Evolutionary conservation across 1,284 basidiomycete genomes (phyloP).

Genomic region (Sanguinoderma infundibulare): DNA sequence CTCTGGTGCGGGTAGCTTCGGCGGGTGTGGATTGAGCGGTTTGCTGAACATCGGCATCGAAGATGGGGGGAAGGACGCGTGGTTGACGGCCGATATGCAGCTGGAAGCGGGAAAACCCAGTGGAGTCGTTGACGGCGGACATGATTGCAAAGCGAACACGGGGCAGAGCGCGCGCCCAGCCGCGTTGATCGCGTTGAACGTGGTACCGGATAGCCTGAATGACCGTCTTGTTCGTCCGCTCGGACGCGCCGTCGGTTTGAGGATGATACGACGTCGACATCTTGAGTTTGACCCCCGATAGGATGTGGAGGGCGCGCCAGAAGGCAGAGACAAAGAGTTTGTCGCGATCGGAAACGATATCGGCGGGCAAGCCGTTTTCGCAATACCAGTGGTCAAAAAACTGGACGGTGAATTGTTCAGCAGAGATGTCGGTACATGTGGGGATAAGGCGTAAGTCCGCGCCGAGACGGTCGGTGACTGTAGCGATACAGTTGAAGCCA

Average conservation of each 20-base stretch:
- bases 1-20: not conserved
- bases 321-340: slow-evolving; percentile 44
- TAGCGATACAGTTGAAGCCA: slow-evolving; percentile 41
- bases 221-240: slow-evolving; percentile 30
- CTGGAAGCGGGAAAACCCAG: slow-evolving; percentile 41
- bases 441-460: slow-evolving; percentile 42
- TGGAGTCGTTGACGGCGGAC: slow-evolving; percentile 39
- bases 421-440: slow-evolving; percentile 31
- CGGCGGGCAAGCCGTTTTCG: slow-evolving; percentile 42
- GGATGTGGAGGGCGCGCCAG: slow-evolving; percentile 42
- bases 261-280: slow-evolving; percentile 52
- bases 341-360: slow-evolving; percentile 42
- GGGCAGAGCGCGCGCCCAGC: slow-evolving; percentile 45
- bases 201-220: slow-evolving; percentile 41
- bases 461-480: slow-evolving; percentile 42
- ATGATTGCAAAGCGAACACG: slow-evolving; percentile 44
- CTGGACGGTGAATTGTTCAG: slow-evolving; percentile 35
- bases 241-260: slow-evolving; percentile 35
- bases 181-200: slow-evolving; percentile 43
- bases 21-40: not conserved
- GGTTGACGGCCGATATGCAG: slow-evolving; percentile 33
- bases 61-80: slow-evolving; percentile 30
- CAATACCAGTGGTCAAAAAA: slow-evolving; percentile 45
- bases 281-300: slow-evolving; percentile 39
- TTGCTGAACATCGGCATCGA: not conserved